Conservation (phyloP, 2,329 filamentous ascomycete species). For the Diaporthe velutina region DNA sequence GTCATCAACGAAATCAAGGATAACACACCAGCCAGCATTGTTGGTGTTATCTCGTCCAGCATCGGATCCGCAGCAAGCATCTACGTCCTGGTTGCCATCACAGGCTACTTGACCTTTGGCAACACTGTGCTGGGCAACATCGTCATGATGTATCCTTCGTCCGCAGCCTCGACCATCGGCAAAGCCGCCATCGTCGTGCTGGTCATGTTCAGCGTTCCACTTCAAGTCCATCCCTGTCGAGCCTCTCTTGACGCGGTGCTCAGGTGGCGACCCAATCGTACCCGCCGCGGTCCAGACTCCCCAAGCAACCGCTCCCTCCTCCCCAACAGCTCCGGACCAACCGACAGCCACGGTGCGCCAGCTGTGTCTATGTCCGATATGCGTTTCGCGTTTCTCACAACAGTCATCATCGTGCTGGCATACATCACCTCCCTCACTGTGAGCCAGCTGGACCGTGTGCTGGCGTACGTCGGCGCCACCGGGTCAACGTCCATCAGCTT, state of each 20-base stretch:
- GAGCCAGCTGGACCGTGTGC: slow-evolving; percentile 86
- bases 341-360: slow-evolving; percentile 65
- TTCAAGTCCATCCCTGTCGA: slow-evolving; percentile 95
- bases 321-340: slow-evolving; percentile 47
- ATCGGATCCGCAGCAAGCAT: slow-evolving; percentile 90
- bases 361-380: slow-evolving; percentile 82
- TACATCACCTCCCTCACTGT: slow-evolving; percentile 94
- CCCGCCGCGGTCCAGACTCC: slow-evolving; percentile 56
- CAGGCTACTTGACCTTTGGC: slow-evolving; percentile 95
- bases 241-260: slow-evolving; percentile 96
- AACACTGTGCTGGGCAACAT: slow-evolving; percentile 93
- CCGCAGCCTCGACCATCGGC: slow-evolving; percentile 88
- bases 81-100: slow-evolving; percentile 93
- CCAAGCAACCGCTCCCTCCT: slow-evolving; percentile 59
- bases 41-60: slow-evolving; percentile 83
- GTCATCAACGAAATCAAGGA: slow-evolving; percentile 95
- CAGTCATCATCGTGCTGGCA: slow-evolving; percentile 83
- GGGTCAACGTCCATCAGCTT: slow-evolving; percentile 97
- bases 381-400: slow-evolving; percentile 91
- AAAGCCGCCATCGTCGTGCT: slow-evolving; percentile 96
- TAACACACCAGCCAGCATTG: slow-evolving; percentile 81
- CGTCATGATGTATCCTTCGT: slow-evolving; percentile 87
- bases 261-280: slow-evolving; percentile 81
- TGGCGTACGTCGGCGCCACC: slow-evolving; percentile 95
- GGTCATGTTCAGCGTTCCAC: slow-evolving; percentile 95